phyloP scores from a whole-genome alignment of 345 rosid species.

The Aquilaria malaccensis region DNA sequence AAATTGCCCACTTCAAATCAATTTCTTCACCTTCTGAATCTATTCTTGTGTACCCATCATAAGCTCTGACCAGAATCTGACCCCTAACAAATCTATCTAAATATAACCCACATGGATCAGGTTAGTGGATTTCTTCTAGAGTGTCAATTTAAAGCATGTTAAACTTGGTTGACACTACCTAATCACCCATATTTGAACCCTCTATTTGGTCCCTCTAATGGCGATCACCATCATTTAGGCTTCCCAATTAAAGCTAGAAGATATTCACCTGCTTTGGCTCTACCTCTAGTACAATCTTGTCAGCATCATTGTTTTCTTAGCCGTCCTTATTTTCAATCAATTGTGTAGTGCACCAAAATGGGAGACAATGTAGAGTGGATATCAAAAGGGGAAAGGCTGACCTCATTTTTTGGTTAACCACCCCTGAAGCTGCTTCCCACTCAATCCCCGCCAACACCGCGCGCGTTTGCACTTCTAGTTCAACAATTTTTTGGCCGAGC shows the following conservation, averaged over 20 bases:
- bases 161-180: conserved; percentile 86
- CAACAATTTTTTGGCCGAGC: no score
- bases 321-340: conserved; percentile 31
- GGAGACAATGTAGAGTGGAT: no score
- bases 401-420: no score
- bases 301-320: conserved; percentile 53
- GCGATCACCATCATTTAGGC: conserved; percentile 46
- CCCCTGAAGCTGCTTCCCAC: no score
- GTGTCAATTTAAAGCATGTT: conserved; percentile 81
- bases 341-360: no score
- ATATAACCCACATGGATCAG: conserved; percentile 41
- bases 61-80: conserved; percentile 19
- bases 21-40: background rate
- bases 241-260: conserved; percentile 53
- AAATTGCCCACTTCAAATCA: conserved; percentile 4
- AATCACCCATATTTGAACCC: conserved; percentile 54
- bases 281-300: conserved; percentile 82
- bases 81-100: conserved; percentile 41
- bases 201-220: conserved; percentile 65
- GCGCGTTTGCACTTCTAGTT: no score
- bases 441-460: no score
- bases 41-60: conserved; percentile 18
- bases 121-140: conserved; percentile 80
- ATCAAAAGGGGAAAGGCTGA: no score
- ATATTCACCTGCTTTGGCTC: conserved; percentile 64